Evolutionary conservation across 192 early-diverging fungal species (phyloP).

Genomic region (Funneliformis mosseae): DNA sequence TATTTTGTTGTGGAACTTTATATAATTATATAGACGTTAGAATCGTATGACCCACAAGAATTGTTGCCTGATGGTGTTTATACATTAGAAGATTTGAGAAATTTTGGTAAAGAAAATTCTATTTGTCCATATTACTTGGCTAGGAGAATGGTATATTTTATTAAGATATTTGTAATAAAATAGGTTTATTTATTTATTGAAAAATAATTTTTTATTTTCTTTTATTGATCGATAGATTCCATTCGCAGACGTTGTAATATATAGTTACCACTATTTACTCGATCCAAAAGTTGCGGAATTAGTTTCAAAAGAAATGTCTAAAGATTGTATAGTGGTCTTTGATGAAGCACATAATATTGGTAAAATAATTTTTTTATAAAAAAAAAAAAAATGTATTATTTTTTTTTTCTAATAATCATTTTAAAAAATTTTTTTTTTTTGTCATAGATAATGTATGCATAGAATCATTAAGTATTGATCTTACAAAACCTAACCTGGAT

Average conservation of each 20-base stretch:
- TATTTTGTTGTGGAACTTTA: background rate
- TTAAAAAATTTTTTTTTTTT: background rate
- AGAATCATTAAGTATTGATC: conserved; percentile 93
- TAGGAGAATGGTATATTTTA: conserved; percentile 67
- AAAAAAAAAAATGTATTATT: background rate
- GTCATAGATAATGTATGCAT: conserved; percentile 95
- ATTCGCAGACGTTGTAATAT: conserved; percentile 95
- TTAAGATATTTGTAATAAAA: background rate
- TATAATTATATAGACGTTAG: conserved; percentile 56
- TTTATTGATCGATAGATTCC: conserved; percentile 56
- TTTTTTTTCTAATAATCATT: background rate
- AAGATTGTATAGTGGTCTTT: conserved; percentile 97
- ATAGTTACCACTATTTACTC: conserved; percentile 98
- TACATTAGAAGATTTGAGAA: conserved; percentile 92
- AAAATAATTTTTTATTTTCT: conserved; percentile 18
- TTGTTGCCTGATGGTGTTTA: conserved; percentile 89
- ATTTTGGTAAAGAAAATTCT: conserved; percentile 69
- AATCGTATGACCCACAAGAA: conserved; percentile 58
- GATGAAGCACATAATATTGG: conserved; percentile 99
- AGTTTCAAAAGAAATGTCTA: conserved; percentile 92
- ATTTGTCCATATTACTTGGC: conserved; percentile 97
- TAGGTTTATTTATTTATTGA: conserved; percentile 6
- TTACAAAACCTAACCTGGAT: conserved; percentile 89
- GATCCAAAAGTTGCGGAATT: conserved; percentile 99
- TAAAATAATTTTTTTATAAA: conserved; percentile 30